Evolutionary conservation across 2,329 filamentous ascomycete species (phyloP).

Genomic region (Clonostachys rhizophaga): DNA sequence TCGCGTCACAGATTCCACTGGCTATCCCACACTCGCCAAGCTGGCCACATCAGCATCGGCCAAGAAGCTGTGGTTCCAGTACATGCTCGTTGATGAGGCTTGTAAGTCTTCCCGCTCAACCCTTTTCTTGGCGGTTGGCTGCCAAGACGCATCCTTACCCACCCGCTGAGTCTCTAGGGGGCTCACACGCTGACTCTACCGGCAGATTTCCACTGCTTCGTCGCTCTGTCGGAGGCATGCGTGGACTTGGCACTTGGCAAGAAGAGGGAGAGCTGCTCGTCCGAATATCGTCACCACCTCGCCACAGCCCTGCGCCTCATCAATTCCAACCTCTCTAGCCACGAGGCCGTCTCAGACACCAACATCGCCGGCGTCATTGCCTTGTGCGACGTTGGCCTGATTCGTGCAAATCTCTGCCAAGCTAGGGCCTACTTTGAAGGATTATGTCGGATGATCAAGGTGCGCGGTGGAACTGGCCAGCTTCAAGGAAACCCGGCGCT

Average conservation of each 20-base stretch:
- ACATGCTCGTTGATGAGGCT: slow-evolving; percentile 19
- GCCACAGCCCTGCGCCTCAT: slow-evolving; percentile 15
- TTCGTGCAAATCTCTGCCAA: slow-evolving; percentile 10
- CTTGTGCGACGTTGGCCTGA: slow-evolving; percentile 13
- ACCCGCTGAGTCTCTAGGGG: background rate
- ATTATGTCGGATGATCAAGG: slow-evolving; percentile 16
- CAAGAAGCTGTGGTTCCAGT: slow-evolving; percentile 12
- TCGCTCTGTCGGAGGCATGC: slow-evolving; percentile 10
- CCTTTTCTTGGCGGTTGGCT: background rate
- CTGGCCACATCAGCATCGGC: background rate
- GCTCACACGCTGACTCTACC: background rate
- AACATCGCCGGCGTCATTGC: slow-evolving; percentile 18
- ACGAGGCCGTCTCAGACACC: slow-evolving; percentile 13
- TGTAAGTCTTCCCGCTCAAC: slow-evolving; percentile 11
- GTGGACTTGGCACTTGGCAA: slow-evolving; percentile 1
- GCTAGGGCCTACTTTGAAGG: slow-evolving; percentile 20
- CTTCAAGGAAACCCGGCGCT: slow-evolving; percentile 5
- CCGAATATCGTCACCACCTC: slow-evolving; percentile 13
- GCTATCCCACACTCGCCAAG: no score
- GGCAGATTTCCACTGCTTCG: slow-evolving; percentile 17
- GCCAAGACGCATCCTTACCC: background rate
- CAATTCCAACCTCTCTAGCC: slow-evolving; percentile 16
- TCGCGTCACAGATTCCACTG: background rate
- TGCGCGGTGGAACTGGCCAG: slow-evolving; percentile 18
- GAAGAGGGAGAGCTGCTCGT: background rate